Evolutionary conservation across 345 rosid species (phyloP), one percentile per base, ranked within the genome.

Genomic region (Garcia nutans): DNA sequence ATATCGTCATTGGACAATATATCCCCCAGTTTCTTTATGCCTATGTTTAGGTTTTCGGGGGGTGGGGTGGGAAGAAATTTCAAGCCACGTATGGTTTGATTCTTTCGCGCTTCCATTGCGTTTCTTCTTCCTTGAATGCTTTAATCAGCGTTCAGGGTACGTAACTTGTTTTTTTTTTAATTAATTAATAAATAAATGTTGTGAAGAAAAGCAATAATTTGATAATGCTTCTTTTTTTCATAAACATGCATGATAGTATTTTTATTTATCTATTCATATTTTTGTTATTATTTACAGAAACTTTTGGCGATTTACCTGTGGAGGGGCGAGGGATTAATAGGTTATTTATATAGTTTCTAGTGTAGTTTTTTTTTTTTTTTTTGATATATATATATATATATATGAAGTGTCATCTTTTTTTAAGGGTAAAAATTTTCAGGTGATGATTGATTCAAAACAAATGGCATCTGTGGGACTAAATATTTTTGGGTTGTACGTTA

Each of bases 141-240:
- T 86, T 81, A 68, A 76, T 55, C 85, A 72, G 88, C 88, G 85
- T 91, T 87, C 92, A 85, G 89, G 94, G 94, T 90, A 59, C 41
- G 41, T 31, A 10, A 11, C 15, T 33, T 54, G 49, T 65, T 72
- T 37, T 0, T 10, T 20, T 8, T n/a, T 12, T 37, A 28, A 5
- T 28, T 26, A 52, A 52, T 52, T 15, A 10, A 13, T 52, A 20
- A 52, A 47, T 31, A 44, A 44, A 44, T 44, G 7, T 44, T 44
- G 6, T 3, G 6, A 31, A 31, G 3, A 31, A 31, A 31, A n/a
- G n/a, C n/a, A 1, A 31, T 31, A 31, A 31, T 31, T 31, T 1
- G n/a, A 41, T 24, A 0, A 4, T 80, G 8, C 3, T 76, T 65
- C 78, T 33, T 71, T 1, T 31, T 31, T 1, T 44, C 3, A 44